Conservation (phyloP, 441 rosid genomes). For the Flueggea neowawraea region DNA sequence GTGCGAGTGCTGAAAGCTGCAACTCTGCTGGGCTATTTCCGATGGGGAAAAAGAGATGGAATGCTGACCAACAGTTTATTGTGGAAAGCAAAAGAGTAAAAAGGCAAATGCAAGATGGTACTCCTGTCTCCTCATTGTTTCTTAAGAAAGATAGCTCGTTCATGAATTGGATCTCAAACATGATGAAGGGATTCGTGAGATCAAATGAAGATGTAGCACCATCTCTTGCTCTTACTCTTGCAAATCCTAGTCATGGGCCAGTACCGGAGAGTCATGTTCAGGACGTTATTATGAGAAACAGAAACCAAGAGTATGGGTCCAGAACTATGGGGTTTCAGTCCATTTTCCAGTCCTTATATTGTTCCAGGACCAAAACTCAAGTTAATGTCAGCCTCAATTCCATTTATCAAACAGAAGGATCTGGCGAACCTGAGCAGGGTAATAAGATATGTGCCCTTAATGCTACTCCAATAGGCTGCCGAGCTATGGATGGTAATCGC, state of each 20-base stretch:
- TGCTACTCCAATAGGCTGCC: slow-evolving; percentile 42
- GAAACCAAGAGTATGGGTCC: slow-evolving; percentile 24
- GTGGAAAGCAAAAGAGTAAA: slow-evolving; percentile 59
- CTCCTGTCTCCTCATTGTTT: slow-evolving; percentile 44
- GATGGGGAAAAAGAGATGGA: slow-evolving; percentile 44
- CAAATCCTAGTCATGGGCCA: slow-evolving; percentile 23
- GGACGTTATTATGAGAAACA: slow-evolving; percentile 15
- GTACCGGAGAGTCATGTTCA: slow-evolving; percentile 23
- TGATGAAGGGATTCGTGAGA: slow-evolving; percentile 63
- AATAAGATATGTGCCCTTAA: slow-evolving; percentile 24
- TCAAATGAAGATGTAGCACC: slow-evolving; percentile 36
- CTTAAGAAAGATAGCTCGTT: slow-evolving; percentile 77
- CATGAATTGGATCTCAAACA: slow-evolving; percentile 89
- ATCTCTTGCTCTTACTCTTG: slow-evolving; percentile 31
- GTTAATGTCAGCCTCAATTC: slow-evolving; percentile 17
- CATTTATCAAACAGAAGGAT: slow-evolving; percentile 17
- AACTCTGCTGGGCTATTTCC: slow-evolving; percentile 47
- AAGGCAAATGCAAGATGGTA: slow-evolving; percentile 33
- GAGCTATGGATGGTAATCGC: slow-evolving; percentile 28
- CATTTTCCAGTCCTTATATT: slow-evolving; percentile 64
- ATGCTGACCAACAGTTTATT: slow-evolving; percentile 48
- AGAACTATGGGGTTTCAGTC: slow-evolving; percentile 65
- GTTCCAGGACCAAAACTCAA: slow-evolving; percentile 36
- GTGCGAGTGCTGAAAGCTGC: slow-evolving; percentile 90
- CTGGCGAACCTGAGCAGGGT: slow-evolving; percentile 23